A percentile compares a stretch with the other conserved stretches of the same genome.
Evolutionary conservation across 371 early-diverging fungal genomes (phyloP).

Genomic region (Mucor ambiguus): DNA sequence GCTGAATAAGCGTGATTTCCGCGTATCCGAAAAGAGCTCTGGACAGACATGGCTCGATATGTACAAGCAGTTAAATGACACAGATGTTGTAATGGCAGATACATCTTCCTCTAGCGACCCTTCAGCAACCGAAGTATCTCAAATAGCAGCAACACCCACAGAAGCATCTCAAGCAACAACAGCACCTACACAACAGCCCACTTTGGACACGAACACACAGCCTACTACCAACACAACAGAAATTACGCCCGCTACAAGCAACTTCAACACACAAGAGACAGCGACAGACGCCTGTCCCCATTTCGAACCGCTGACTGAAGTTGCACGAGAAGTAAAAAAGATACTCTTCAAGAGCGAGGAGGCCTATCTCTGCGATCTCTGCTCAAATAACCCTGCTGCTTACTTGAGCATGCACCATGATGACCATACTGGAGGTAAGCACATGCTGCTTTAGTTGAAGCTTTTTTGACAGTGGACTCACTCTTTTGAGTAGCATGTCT

Average conservation of each 20-base stretch:
- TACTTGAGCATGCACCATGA: conserved; percentile 28
- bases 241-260: background rate
- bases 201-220: background rate
- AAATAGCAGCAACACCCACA: background rate
- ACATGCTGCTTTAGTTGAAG: background rate
- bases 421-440: conserved; percentile 29
- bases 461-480: too few species aligned
- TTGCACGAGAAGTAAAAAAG: conserved; percentile 29
- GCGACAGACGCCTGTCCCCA: conserved; percentile 12
- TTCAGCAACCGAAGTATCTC: too few species aligned
- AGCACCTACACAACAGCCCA: background rate
- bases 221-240: background rate
- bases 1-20: conserved; percentile 37
- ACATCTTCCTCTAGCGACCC: background rate
- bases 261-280: background rate
- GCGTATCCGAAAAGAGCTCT: conserved; percentile 32
- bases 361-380: conserved; percentile 31
- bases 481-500: conserved; percentile 21
- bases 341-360: conserved; percentile 23
- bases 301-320: conserved; percentile 9
- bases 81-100: background rate
- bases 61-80: conserved; percentile 18
- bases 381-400: conserved; percentile 24
- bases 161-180: background rate
- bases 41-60: conserved; percentile 30